Percentiles rank a stretch among this genome's conserved stretches.
phyloP scores from a whole-genome alignment of 2,329 filamentous ascomycete species.

The Hansfordia pulvinata region DNA sequence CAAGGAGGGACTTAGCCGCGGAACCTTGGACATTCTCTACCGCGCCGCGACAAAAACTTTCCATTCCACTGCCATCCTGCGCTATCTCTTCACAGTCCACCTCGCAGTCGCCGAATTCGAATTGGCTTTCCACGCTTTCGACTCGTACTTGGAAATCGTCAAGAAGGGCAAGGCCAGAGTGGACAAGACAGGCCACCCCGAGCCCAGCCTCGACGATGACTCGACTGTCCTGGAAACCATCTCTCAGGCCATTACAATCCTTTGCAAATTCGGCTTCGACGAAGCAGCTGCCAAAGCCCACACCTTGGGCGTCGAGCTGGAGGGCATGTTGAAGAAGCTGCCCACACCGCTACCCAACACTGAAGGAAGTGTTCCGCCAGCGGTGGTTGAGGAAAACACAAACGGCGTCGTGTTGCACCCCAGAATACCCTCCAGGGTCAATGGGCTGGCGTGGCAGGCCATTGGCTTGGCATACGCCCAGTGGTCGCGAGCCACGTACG shows the following conservation, averaged over 20 bases:
- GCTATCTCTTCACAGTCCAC: slow-evolving; percentile 80
- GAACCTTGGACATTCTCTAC: slow-evolving; percentile 79
- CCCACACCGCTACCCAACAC: slow-evolving; percentile 16
- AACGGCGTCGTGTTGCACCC: slow-evolving; percentile 20
- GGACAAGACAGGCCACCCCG: slow-evolving; percentile 60
- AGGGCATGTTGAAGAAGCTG: slow-evolving; percentile 59
- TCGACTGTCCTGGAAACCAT: slow-evolving; percentile 64
- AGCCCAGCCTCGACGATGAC: slow-evolving; percentile 66
- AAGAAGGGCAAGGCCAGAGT: slow-evolving; percentile 73
- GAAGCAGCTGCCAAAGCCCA: slow-evolving; percentile 69
- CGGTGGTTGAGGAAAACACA: slow-evolving; percentile 18
- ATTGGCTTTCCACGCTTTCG: slow-evolving; percentile 77
- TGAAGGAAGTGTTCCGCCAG: slow-evolving; percentile 13
- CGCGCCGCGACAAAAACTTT: slow-evolving; percentile 86
- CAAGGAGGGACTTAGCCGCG: slow-evolving; percentile 59
- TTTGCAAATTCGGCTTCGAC: slow-evolving; percentile 69
- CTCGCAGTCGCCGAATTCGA: slow-evolving; percentile 83
- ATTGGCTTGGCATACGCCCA: slow-evolving; percentile 78
- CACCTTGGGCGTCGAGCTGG: slow-evolving; percentile 55
- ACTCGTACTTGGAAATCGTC: slow-evolving; percentile 83
- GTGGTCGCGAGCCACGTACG: slow-evolving; percentile 73
- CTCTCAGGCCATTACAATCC: slow-evolving; percentile 62
- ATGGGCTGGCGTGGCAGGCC: slow-evolving; percentile 67
- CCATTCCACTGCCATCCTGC: slow-evolving; percentile 80
- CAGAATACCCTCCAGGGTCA: slow-evolving; percentile 40